Evolutionary conservation across 2,329 filamentous ascomycete species (phyloP).

Genomic region (Scopulariopsis brevicaulis): DNA sequence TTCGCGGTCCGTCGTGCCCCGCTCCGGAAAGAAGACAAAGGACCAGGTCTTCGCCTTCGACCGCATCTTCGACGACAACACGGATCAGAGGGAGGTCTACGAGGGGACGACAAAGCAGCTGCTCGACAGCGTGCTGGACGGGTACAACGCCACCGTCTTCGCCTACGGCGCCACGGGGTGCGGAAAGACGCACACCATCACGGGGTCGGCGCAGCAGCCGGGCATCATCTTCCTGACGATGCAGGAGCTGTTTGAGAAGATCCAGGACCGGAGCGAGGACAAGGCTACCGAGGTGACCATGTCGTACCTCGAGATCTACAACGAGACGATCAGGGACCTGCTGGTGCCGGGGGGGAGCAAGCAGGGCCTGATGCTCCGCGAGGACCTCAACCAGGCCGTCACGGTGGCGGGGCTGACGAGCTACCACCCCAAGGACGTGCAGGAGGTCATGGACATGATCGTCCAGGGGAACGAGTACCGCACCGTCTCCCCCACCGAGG

Average conservation of each 20-base stretch:
- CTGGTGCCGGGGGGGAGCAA: slow-evolving; percentile 78
- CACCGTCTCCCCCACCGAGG: slow-evolving; percentile 92
- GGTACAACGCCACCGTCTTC: slow-evolving; percentile 98
- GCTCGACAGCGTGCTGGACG: slow-evolving; percentile 91
- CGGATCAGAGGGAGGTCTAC: slow-evolving; percentile 85
- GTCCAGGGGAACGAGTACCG: slow-evolving; percentile 87
- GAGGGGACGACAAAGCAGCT: slow-evolving; percentile 81
- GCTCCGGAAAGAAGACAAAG: slow-evolving; percentile 86
- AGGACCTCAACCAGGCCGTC: slow-evolving; percentile 88
- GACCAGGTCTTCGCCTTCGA: slow-evolving; percentile 98
- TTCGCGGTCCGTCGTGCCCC: slow-evolving; percentile 66
- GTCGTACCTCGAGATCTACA: slow-evolving; percentile 97
- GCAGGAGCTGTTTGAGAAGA: slow-evolving; percentile 97
- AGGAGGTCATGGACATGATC: slow-evolving; percentile 99
- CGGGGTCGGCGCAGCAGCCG: slow-evolving; percentile 80
- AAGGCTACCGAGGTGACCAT: slow-evolving; percentile 85
- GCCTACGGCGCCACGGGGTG: slow-evolving; percentile 96
- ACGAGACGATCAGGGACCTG: slow-evolving; percentile 94
- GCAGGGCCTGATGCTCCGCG: slow-evolving; percentile 77
- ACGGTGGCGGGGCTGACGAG: slow-evolving; percentile 85
- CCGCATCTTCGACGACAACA: slow-evolving; percentile 91
- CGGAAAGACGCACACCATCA: slow-evolving; percentile 97
- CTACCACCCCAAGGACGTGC: slow-evolving; percentile 80
- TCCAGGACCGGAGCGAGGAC: slow-evolving; percentile 72
- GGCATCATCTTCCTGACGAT: slow-evolving; percentile 98